A percentile compares a stretch with the other conserved stretches of the same genome.
Evolutionary conservation across 2,329 filamentous ascomycete genomes (phyloP).

Genomic region (Fusarium guadeloupense): DNA sequence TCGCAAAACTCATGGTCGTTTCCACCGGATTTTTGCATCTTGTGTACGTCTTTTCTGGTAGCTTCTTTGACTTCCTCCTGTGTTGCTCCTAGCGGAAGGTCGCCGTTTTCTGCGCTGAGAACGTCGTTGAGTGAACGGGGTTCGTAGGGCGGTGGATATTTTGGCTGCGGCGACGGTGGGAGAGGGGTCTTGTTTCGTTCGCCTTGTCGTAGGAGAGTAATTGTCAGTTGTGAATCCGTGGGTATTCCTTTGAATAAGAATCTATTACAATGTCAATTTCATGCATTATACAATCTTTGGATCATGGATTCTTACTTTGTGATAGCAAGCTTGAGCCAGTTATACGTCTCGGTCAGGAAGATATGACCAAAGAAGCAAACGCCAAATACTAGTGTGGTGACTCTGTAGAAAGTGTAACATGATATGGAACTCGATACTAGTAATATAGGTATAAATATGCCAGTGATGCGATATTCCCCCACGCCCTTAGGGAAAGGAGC

Average conservation of each 20-base stretch:
- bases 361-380: conserved; percentile 3
- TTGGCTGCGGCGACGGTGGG: conserved; percentile 55
- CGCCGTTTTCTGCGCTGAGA: conserved; percentile 51
- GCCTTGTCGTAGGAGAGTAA: conserved; percentile 79
- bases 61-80: conserved; percentile 69
- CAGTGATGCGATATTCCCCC: conserved; percentile 52
- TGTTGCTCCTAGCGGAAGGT: background rate
- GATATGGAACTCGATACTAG: background rate
- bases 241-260: conserved; percentile 79
- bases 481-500: conserved; percentile 66
- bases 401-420: background rate
- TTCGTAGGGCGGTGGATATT: background rate
- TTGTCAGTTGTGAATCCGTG: conserved; percentile 80
- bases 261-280: conserved; percentile 66
- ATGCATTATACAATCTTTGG: rapidly evolving
- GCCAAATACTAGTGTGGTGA: background rate
- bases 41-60: conserved; percentile 53
- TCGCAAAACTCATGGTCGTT: conserved; percentile 60
- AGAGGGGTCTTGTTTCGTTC: conserved; percentile 80
- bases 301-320: conserved; percentile 67
- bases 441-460: background rate
- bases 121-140: conserved; percentile 24
- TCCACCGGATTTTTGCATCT: conserved; percentile 35
- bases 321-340: background rate
- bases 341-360: background rate